Conservation (phyloP, 352 stramenopile genomes). For the Phytopythium vexans region DNA sequence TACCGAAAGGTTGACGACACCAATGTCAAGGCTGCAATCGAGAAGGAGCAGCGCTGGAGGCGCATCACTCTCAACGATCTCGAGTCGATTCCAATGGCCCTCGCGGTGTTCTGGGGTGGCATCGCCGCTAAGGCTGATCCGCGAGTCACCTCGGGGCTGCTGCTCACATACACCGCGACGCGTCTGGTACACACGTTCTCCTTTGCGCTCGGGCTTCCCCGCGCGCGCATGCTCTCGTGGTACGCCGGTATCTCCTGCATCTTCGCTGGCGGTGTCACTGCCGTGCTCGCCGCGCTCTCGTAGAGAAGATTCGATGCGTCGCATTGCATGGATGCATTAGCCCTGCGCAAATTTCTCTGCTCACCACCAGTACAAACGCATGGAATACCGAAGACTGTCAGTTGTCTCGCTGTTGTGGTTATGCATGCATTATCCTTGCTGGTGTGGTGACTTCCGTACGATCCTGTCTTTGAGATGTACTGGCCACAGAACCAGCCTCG, state of each 20-base stretch:
- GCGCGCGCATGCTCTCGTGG: conserved; percentile 24
- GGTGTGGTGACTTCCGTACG: too few relatives aligned
- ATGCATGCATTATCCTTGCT: too few relatives aligned
- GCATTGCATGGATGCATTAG: too few relatives aligned
- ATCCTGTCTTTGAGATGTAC: too few relatives aligned
- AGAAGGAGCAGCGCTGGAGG: conserved; percentile 49
- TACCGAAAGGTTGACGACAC: conserved; percentile 25
- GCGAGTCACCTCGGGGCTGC: conserved; percentile 20
- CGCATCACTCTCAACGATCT: conserved; percentile 58
- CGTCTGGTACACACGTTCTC: conserved; percentile 36
- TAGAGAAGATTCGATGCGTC: too few relatives aligned
- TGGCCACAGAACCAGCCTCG: too few relatives aligned
- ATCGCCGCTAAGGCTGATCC: conserved; percentile 35
- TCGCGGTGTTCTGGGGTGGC: conserved; percentile 39
- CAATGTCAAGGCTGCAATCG: conserved; percentile 14
- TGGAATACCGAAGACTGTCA: too few relatives aligned
- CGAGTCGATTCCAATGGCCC: conserved; percentile 51
- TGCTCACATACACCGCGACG: conserved; percentile 35
- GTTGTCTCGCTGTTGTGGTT: too few relatives aligned
- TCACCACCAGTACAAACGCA: too few relatives aligned
- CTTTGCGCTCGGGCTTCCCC: conserved; percentile 36
- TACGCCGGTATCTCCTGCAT: conserved; percentile 23
- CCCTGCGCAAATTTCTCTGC: too few relatives aligned
- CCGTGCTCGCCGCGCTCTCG: conserved; percentile 12
- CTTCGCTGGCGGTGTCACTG: conserved; percentile 16